phyloP scores from a whole-genome alignment of 2,329 filamentous ascomycete species.

The Sporothrix phasma region DNA sequence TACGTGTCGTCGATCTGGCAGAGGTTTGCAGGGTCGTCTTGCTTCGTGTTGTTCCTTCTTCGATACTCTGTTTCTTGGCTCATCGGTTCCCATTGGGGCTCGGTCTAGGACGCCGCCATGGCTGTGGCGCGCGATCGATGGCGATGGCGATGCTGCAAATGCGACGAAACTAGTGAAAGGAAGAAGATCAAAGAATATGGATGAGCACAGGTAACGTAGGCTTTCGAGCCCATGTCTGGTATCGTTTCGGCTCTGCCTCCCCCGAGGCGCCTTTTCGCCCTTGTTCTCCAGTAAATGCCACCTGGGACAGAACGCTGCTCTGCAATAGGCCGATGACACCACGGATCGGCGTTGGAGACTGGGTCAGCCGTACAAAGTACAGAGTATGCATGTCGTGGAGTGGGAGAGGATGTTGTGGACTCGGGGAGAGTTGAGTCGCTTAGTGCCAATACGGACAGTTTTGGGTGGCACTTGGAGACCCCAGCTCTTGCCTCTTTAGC shows the following conservation, averaged over 20 bases:
- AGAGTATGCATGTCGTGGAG: background rate
- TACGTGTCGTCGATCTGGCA: background rate
- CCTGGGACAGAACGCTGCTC: background rate
- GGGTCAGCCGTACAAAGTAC: no score
- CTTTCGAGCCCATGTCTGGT: background rate
- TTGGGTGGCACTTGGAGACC: background rate
- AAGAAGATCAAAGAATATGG: background rate
- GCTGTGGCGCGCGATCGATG: background rate
- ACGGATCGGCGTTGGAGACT: background rate
- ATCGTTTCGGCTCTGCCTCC: background rate
- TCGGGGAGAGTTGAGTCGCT: background rate
- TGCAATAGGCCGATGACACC: background rate
- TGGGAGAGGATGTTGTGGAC: background rate
- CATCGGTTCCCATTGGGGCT: background rate
- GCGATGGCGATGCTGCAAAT: background rate
- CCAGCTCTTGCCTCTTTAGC: conserved; percentile 7
- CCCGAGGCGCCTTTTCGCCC: background rate
- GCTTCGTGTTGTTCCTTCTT: background rate
- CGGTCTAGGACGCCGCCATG: background rate
- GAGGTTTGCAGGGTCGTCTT: background rate
- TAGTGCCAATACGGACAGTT: background rate
- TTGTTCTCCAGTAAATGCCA: background rate
- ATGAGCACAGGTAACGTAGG: background rate
- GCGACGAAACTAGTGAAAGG: background rate
- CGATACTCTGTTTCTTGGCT: no score